These are phyloP conservation scores for Fusarium mangiferae DNA, from an alignment of 2,329 filamentous ascomycete species.

Conservation along the genomic window DNA sequence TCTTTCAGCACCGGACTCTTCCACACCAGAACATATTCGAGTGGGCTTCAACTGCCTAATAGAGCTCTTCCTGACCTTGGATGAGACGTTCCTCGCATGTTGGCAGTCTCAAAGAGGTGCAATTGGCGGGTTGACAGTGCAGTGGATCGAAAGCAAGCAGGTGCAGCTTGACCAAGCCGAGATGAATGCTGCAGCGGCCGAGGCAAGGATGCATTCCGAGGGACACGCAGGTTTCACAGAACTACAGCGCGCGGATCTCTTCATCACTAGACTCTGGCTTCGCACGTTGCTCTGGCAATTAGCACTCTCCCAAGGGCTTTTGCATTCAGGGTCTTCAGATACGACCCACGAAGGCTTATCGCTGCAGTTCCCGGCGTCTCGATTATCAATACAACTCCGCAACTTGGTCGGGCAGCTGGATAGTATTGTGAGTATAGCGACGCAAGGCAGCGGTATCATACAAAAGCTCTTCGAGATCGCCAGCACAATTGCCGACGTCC, in stretches of 20 bases:
- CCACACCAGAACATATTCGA: slow-evolving; percentile 50
- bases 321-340: slow-evolving; percentile 48
- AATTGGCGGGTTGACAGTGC: slow-evolving; percentile 45
- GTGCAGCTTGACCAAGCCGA: slow-evolving; percentile 54
- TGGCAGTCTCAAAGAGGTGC: slow-evolving; percentile 49
- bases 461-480: slow-evolving; percentile 70
- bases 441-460: slow-evolving; percentile 66
- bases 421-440: slow-evolving; percentile 57
- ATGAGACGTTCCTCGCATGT: slow-evolving; percentile 51
- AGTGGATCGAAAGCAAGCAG: slow-evolving; percentile 56
- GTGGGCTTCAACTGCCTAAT: slow-evolving; percentile 53
- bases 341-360: slow-evolving; percentile 52
- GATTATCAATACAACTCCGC: slow-evolving; percentile 53
- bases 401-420: slow-evolving; percentile 50
- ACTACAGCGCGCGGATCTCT: slow-evolving; percentile 54
- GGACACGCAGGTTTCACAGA: slow-evolving; percentile 48
- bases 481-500: slow-evolving; percentile 68
- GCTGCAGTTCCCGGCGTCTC: slow-evolving; percentile 52
- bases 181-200: slow-evolving; percentile 44
- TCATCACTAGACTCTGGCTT: slow-evolving; percentile 55
- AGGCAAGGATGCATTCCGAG: slow-evolving; percentile 39
- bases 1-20: slow-evolving; percentile 46
- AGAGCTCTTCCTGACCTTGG: slow-evolving; percentile 52
- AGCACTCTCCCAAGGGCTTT: slow-evolving; percentile 52
- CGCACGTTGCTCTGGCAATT: slow-evolving; percentile 56